Evolutionary conservation across 2,329 filamentous ascomycete genomes (phyloP).

Genomic region (Penicillium sp.): DNA sequence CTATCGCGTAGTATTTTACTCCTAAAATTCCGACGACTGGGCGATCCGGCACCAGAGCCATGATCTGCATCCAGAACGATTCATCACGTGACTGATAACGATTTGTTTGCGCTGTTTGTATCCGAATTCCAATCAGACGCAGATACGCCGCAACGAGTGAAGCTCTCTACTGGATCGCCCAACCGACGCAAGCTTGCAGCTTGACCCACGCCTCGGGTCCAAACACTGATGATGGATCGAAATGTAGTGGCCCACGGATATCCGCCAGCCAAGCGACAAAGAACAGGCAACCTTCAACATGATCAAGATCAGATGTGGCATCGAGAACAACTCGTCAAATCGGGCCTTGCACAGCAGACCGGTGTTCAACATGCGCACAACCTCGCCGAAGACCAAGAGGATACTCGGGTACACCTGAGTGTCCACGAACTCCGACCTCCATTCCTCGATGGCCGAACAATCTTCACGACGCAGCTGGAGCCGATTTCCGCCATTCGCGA

Average conservation of each 20-base stretch:
- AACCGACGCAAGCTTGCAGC: not conserved
- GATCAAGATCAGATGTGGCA: constrained; percentile 93
- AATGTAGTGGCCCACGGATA: constrained; percentile 29
- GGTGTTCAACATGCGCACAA: constrained; percentile 75
- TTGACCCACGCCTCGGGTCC: not conserved
- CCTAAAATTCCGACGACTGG: not conserved
- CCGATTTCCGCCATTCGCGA: constrained; percentile 91
- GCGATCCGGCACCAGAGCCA: too few relatives aligned
- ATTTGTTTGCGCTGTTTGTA: constrained; percentile 36
- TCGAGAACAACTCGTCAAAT: constrained; percentile 96
- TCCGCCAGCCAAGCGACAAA: constrained; percentile 44
- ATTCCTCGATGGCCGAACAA: constrained; percentile 89
- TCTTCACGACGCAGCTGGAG: constrained; percentile 97
- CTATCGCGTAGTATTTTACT: not conserved
- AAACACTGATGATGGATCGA: constrained; percentile 33
- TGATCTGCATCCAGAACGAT: not conserved
- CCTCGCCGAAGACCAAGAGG: constrained; percentile 73
- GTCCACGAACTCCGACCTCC: constrained; percentile 93
- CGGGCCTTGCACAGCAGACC: constrained; percentile 89
- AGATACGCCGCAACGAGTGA: constrained; percentile 13
- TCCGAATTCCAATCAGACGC: constrained; percentile 6
- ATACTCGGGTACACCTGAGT: constrained; percentile 82
- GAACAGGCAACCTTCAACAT: constrained; percentile 40
- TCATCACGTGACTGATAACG: constrained; percentile 28
- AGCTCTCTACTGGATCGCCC: constrained; percentile 1